Evolutionary conservation across 2,329 filamentous ascomycete genomes (phyloP).

Genomic region (Colletotrichum magnum): DNA sequence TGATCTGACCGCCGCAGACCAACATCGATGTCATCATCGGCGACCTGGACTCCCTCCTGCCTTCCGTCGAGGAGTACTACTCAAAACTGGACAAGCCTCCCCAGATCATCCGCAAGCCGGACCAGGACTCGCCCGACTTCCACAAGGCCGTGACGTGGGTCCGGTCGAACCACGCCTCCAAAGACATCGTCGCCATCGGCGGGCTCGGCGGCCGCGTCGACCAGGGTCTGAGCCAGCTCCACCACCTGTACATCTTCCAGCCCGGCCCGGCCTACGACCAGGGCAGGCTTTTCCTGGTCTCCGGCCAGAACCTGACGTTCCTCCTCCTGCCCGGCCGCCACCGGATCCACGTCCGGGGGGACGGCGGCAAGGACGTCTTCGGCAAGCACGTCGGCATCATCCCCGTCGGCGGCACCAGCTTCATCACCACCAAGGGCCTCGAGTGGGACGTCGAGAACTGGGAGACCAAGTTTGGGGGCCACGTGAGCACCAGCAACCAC

Average conservation of each 20-base stretch:
- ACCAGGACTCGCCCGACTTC: constrained; percentile 93
- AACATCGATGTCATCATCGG: constrained; percentile 84
- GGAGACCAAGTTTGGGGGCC: constrained; percentile 81
- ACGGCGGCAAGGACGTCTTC: constrained; percentile 65
- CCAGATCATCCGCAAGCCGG: constrained; percentile 77
- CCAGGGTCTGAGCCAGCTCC: constrained; percentile 89
- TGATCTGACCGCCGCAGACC: constrained; percentile 54
- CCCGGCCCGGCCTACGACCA: constrained; percentile 60
- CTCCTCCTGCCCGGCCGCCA: constrained; percentile 80
- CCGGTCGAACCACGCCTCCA: constrained; percentile 52
- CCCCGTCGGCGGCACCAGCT: constrained; percentile 82
- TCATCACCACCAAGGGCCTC: constrained; percentile 84
- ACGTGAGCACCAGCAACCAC: constrained; percentile 86
- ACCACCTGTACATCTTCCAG: constrained; percentile 82
- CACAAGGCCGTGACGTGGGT: constrained; percentile 81
- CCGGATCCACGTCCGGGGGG: constrained; percentile 73
- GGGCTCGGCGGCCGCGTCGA: constrained; percentile 92
- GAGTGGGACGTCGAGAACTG: constrained; percentile 93
- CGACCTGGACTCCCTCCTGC: constrained; percentile 87
- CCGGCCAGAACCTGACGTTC: constrained; percentile 85
- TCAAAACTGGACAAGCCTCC: constrained; percentile 64
- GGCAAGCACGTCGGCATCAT: constrained; percentile 88
- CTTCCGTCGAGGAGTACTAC: constrained; percentile 77
- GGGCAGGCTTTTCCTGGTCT: constrained; percentile 82
- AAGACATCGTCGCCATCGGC: constrained; percentile 84